Evolutionary conservation across 108 stramenopile species (phyloP).

Genomic region (Chaetoceros tenuissimus): DNA sequence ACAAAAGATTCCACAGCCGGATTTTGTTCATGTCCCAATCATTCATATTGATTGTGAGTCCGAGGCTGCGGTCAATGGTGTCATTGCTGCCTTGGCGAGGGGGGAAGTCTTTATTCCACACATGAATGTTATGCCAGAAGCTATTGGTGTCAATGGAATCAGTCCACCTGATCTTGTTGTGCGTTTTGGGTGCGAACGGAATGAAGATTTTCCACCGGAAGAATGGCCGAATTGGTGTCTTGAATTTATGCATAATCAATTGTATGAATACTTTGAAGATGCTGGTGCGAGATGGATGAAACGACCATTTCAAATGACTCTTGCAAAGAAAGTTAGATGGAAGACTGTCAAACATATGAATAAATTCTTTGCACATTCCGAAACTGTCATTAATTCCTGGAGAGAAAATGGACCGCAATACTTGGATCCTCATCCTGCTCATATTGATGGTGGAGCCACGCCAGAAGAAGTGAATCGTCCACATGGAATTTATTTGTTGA

Average conservation of each 20-base stretch:
- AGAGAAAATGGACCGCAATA: slow-evolving; percentile 82
- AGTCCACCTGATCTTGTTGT: slow-evolving; percentile 77
- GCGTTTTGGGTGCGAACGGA: slow-evolving; percentile 77
- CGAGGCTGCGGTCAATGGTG: slow-evolving; percentile 41
- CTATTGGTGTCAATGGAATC: slow-evolving; percentile 63
- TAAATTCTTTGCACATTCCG: slow-evolving; percentile 80
- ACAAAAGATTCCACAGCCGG: slow-evolving; percentile 68
- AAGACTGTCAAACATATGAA: slow-evolving; percentile 90
- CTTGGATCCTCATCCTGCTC: slow-evolving; percentile 58
- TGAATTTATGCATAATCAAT: slow-evolving; percentile 87
- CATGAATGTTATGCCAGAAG: slow-evolving; percentile 71
- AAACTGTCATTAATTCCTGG: slow-evolving; percentile 79
- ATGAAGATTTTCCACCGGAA: slow-evolving; percentile 79
- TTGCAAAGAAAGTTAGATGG: slow-evolving; percentile 79
- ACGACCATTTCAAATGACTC: slow-evolving; percentile 77
- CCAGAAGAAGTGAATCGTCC: slow-evolving; percentile 70
- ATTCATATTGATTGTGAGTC: slow-evolving; percentile 69
- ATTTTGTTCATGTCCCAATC: slow-evolving; percentile 81
- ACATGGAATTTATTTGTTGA: slow-evolving; percentile 77
- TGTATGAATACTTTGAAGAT: slow-evolving; percentile 69
- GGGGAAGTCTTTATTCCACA: slow-evolving; percentile 89
- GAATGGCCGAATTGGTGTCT: slow-evolving; percentile 89
- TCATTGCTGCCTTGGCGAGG: slow-evolving; percentile 62
- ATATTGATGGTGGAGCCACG: slow-evolving; percentile 57
- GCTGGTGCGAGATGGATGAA: slow-evolving; percentile 68